These are phyloP conservation scores for Penicillium oxalicum DNA, from an alignment of 2,329 filamentous ascomycete species.

Conservation along the genomic window DNA sequence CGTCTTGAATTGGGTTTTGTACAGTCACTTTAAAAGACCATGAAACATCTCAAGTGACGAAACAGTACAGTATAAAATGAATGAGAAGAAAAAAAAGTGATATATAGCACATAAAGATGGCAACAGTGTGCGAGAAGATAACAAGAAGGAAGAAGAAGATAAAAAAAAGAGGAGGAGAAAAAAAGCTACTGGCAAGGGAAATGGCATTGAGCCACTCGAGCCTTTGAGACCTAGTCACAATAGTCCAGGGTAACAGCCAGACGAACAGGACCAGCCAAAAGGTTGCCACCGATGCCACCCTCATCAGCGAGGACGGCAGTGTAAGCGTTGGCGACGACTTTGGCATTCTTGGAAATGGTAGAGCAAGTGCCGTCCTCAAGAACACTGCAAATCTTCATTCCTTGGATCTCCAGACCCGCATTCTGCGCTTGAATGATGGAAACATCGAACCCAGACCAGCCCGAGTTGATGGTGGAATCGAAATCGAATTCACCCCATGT, in stretches of 20 bases:
- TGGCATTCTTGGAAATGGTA: constrained; percentile 21
- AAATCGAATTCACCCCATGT: constrained; percentile 37
- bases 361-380: constrained; percentile 24
- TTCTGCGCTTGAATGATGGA: constrained; percentile 32
- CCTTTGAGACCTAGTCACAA: constrained; percentile 16
- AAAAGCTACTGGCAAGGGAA: too few relatives aligned
- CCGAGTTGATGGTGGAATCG: constrained; percentile 22
- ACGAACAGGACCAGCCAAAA: constrained; percentile 21
- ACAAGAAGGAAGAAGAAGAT: neutral
- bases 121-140: too few relatives aligned
- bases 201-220: neutral
- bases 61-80: too few relatives aligned
- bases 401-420: constrained; percentile 26
- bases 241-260: constrained; percentile 27
- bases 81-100: too few relatives aligned
- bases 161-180: neutral
- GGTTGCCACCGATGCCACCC: constrained; percentile 34
- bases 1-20: too few relatives aligned
- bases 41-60: too few relatives aligned
- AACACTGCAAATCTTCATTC: constrained; percentile 33
- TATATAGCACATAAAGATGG: too few relatives aligned
- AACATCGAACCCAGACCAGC: constrained; percentile 32
- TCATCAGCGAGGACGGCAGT: constrained; percentile 20
- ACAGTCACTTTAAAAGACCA: too few relatives aligned
- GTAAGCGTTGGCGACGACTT: constrained; percentile 29